Percentiles rank a stretch among this genome's conserved stretches.
Evolutionary conservation across 176 grass and related monocot species (phyloP).

Genomic region (Carex cristatella): DNA sequence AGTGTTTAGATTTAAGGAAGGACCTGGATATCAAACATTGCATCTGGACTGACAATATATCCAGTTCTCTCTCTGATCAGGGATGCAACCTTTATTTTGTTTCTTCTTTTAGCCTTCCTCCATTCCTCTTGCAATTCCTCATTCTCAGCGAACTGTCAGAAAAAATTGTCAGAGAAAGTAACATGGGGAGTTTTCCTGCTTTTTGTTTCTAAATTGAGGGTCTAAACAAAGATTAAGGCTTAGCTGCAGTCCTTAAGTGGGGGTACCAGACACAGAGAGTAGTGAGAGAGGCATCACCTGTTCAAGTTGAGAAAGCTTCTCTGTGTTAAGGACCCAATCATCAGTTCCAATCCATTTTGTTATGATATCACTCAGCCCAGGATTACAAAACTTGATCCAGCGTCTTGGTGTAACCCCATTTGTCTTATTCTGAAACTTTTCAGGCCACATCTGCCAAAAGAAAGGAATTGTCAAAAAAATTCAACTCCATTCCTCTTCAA

Average conservation of each 20-base stretch:
- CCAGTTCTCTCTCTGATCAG: constrained; percentile 91
- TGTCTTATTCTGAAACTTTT: constrained; percentile 97
- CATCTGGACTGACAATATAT: constrained; percentile 90
- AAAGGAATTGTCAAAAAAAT: neutral
- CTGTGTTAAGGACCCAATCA: constrained; percentile 90
- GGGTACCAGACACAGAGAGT: neutral
- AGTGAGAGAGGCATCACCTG: constrained; percentile 43
- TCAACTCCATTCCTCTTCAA: neutral
- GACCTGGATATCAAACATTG: constrained; percentile 99
- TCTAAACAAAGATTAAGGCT: neutral
- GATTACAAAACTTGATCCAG: constrained; percentile 97
- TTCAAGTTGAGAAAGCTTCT: constrained; percentile 64
- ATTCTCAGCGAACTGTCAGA: constrained; percentile 69
- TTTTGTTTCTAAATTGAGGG: neutral
- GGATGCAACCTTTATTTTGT: constrained; percentile 74
- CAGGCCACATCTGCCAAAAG: constrained; percentile 77
- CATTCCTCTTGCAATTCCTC: constrained; percentile 86
- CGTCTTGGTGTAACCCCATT: constrained; percentile 97
- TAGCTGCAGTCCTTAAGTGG: neutral
- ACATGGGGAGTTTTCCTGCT: neutral
- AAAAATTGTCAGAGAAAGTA: constrained; percentile 5
- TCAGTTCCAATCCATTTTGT: constrained; percentile 91
- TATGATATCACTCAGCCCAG: constrained; percentile 74
- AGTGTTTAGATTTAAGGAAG: constrained; percentile 18
- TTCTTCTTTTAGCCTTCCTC: constrained; percentile 65